Evolutionary conservation across 179 eudicot species (phyloP).

Genomic region (Dionaea muscipula): DNA sequence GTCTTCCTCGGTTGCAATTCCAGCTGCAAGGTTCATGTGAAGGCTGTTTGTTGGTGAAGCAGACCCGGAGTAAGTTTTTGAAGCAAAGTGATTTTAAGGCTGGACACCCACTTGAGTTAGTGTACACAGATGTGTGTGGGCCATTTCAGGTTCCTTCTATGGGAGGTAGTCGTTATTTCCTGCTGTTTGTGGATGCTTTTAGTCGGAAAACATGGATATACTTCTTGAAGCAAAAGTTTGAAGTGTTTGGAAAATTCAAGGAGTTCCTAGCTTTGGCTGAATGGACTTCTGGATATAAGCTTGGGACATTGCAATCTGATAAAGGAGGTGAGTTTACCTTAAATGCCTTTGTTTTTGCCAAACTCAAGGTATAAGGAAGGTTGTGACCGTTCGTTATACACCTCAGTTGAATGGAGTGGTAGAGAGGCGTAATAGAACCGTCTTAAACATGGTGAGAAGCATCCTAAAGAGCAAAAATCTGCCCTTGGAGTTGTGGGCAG

Average conservation of each 20-base stretch:
- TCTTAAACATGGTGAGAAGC: too few species aligned
- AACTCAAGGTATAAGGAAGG: background rate
- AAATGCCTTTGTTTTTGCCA: background rate
- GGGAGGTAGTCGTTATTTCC: background rate
- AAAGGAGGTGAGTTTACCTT: too few species aligned
- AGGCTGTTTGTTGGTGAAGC: background rate
- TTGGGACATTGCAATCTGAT: background rate
- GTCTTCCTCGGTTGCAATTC: too few species aligned
- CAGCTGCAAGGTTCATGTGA: background rate
- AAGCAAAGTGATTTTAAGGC: background rate
- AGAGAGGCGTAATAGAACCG: too few species aligned
- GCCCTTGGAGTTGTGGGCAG: background rate
- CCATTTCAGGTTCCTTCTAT: background rate
- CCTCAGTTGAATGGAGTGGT: too few species aligned
- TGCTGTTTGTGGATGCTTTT: too few species aligned
- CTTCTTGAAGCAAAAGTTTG: too few species aligned
- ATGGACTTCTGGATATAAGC: background rate
- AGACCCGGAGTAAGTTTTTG: background rate
- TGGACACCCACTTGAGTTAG: background rate
- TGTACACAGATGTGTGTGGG: background rate
- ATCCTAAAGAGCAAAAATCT: background rate
- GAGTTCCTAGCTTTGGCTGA: background rate
- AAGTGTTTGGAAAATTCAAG: too few species aligned
- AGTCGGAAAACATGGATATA: too few species aligned
- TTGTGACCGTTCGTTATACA: too few species aligned